Conservation (phyloP, 2,329 filamentous ascomycete genomes). For the Pseudogymnoascus pannorum region DNA sequence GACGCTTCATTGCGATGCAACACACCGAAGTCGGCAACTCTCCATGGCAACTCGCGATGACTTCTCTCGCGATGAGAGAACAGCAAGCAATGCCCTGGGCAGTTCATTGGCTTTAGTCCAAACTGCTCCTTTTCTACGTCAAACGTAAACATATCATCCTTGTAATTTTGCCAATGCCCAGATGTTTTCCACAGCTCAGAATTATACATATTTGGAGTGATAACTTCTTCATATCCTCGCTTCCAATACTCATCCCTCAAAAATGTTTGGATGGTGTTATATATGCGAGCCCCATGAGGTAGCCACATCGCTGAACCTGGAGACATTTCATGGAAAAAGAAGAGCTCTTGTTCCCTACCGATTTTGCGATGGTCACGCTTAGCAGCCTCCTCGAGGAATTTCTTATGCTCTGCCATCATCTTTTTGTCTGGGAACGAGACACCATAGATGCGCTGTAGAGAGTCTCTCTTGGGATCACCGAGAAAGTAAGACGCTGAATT, state of each 20-base stretch:
- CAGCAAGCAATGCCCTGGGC: constrained; percentile 85
- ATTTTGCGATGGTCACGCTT: constrained; percentile 94
- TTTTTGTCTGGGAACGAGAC: constrained; percentile 97
- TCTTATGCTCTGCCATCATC: constrained; percentile 83
- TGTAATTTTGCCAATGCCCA: constrained; percentile 89
- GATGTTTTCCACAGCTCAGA: constrained; percentile 88
- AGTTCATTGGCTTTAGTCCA: constrained; percentile 97
- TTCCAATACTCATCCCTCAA: constrained; percentile 85
- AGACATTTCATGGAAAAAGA: constrained; percentile 93
- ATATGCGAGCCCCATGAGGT: constrained; percentile 86
- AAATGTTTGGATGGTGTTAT: constrained; percentile 78
- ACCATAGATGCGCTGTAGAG: constrained; percentile 91
- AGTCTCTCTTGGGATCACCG: constrained; percentile 88
- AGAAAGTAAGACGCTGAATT: constrained; percentile 76
- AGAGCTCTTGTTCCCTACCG: constrained; percentile 91
- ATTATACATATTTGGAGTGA: constrained; percentile 95
- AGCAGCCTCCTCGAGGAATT: constrained; percentile 94
- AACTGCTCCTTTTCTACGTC: constrained; percentile 74
- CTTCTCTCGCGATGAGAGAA: constrained; percentile 77
- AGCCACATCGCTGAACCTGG: constrained; percentile 90
- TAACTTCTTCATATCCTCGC: constrained; percentile 90
- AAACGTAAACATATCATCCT: constrained; percentile 94
- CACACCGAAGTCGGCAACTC: constrained; percentile 92
- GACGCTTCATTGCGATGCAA: constrained; percentile 94
- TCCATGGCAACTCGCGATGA: constrained; percentile 83